Percentiles rank a stretch among this genome's conserved stretches.
Conservation (phyloP, 768 basidiomycete genomes). For the Collybia sordida region DNA sequence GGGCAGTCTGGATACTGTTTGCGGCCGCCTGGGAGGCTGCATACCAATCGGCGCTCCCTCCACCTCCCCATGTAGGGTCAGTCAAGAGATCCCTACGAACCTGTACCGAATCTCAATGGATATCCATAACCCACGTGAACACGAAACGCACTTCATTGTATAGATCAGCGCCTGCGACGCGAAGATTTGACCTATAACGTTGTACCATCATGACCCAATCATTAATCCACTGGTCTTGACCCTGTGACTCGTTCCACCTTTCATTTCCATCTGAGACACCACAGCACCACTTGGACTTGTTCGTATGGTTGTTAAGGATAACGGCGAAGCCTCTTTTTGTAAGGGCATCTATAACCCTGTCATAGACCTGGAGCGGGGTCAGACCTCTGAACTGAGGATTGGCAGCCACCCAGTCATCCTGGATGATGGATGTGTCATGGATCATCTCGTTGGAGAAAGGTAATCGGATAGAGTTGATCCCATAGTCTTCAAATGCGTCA, state of each 20-base stretch:
- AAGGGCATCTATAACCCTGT: constrained; percentile 11
- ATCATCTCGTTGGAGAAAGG: constrained; percentile 18
- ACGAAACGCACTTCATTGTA: constrained; percentile 12
- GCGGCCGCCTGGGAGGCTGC: constrained; percentile 6
- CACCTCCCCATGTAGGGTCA: constrained; percentile 11
- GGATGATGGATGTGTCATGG: constrained; percentile 9
- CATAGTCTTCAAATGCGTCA: constrained; percentile 10
- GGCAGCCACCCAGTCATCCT: constrained; percentile 10
- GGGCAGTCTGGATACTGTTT: constrained; percentile 12
- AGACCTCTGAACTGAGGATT: constrained; percentile 11
- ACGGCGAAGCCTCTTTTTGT: constrained; percentile 13
- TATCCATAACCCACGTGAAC: too few relatives aligned
- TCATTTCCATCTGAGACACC: constrained; percentile 13
- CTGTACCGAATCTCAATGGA: neutral
- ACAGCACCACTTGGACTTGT: constrained; percentile 15
- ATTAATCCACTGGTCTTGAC: constrained; percentile 8
- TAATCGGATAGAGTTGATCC: constrained; percentile 12
- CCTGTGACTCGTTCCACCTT: constrained; percentile 15
- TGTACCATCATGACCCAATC: constrained; percentile 16
- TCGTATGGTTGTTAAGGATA: constrained; percentile 15
- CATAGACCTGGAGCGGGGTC: constrained; percentile 12
- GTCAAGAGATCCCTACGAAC: constrained; percentile 12
- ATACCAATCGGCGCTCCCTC: constrained; percentile 10
- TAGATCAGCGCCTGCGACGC: constrained; percentile 13
- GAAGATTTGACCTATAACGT: constrained; percentile 10